Evolutionary conservation across 345 rosid species (phyloP), one percentile per base, ranked within the genome.

Genomic region (Pistacia integerrima): DNA sequence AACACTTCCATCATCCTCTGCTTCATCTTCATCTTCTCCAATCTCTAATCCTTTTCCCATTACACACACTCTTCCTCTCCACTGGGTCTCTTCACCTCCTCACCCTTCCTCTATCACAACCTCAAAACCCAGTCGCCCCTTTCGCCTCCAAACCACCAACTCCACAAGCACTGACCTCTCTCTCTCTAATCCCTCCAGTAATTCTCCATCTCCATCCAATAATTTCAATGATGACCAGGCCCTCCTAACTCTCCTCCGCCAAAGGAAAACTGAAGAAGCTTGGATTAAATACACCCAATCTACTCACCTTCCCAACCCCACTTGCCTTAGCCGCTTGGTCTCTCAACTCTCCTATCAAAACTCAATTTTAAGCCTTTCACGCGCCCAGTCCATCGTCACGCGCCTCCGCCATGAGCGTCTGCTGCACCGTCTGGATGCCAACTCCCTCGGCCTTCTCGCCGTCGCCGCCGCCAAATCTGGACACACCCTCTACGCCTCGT

Each of bases 321-420:
- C 95, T 77, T 93, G 98, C 76, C 94, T 95, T 52, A 91, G 97
- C 90, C 97, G 99, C 79, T 86, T 95, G 63, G 90, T 95, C 44
- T 88, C 98, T 20, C 99, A 95, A 63, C 88, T 95, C 49, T 87
- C 99, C 48, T 85, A 90, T 74, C 94, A 83, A 67, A 84, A 85
- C 57, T 87, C 88, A 22, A 82, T 83, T 1, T 80, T 82, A 2
- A 76, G 88, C 67, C 92, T 93, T 77, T 56, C 85, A 3, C 99
- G 99, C 67, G 99, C 99, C 1, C 95, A 89, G 77, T 89, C 99
- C 48, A 80, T 95, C 66, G 84, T 95, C 88, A 83, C 98, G 78
- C 97, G 98, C 88, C 98, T 95, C 87, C 99, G 96, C 79, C 74
- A 88, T 77, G 93, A 88, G 4, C 88, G 88, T 69, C 94, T 88